Evolutionary conservation across 768 basidiomycete genomes (phyloP).

Genomic region (Sarcomyxa edulis): DNA sequence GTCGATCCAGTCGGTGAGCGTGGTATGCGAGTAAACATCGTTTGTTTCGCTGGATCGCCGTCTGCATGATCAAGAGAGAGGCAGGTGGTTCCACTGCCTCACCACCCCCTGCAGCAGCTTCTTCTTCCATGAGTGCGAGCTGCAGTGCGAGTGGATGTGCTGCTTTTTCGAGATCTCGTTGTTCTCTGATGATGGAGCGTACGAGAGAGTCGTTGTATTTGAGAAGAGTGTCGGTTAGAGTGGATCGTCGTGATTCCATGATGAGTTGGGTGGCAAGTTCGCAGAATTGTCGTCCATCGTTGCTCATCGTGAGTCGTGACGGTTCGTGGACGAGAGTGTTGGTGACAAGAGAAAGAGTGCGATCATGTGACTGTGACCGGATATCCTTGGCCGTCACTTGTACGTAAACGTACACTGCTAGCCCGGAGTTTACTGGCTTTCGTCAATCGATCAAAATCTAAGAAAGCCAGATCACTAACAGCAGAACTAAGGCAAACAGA

Average conservation of each 20-base stretch:
- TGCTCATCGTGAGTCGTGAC: no score
- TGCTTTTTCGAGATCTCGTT: constrained; percentile 76
- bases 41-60: constrained; percentile 88
- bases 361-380: no score
- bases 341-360: no score
- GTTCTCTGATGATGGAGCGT: constrained; percentile 82
- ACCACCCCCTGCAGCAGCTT: constrained; percentile 27
- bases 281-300: constrained; percentile 73
- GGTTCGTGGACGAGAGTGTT: no score
- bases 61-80: constrained; percentile 79
- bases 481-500: no score
- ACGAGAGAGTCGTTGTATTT: constrained; percentile 93
- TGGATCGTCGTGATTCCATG: constrained; percentile 81
- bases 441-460: no score
- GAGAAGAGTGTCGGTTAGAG: constrained; percentile 73
- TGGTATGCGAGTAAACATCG: constrained; percentile 96
- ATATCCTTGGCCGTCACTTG: no score
- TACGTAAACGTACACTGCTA: no score
- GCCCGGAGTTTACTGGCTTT: no score
- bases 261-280: constrained; percentile 88
- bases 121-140: constrained; percentile 11
- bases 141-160: constrained; percentile 32
- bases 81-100: constrained; percentile 52
- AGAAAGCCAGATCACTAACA: no score
- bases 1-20: constrained; percentile 74